Evolutionary conservation across 2,329 filamentous ascomycete genomes (phyloP).

Genomic region (Fusarium paranaense): DNA sequence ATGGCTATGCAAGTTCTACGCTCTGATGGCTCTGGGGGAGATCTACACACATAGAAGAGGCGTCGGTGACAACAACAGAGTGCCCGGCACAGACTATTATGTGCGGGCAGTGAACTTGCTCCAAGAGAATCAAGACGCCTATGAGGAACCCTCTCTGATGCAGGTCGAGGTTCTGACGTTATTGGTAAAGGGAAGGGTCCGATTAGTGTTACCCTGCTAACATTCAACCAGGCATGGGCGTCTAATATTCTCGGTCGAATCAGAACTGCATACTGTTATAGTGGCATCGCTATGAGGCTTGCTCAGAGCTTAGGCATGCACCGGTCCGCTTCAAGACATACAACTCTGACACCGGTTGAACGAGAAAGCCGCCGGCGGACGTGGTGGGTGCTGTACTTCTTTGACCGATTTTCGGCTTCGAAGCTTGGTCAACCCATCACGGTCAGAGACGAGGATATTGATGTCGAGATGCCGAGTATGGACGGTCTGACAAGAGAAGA

Average conservation of each 20-base stretch:
- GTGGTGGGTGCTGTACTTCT: slow-evolving; percentile 51
- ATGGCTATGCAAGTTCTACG: slow-evolving; percentile 58
- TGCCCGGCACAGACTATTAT: slow-evolving; percentile 59
- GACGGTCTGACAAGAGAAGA: slow-evolving; percentile 44
- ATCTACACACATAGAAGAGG: slow-evolving; percentile 55
- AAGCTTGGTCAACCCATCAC: slow-evolving; percentile 49
- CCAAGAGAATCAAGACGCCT: slow-evolving; percentile 49
- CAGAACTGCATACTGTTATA: slow-evolving; percentile 48
- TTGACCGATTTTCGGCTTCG: slow-evolving; percentile 48
- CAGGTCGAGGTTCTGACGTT: slow-evolving; percentile 56
- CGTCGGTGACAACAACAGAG: slow-evolving; percentile 39
- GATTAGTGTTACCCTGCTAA: not conserved
- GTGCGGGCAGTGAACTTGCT: slow-evolving; percentile 53
- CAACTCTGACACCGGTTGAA: slow-evolving; percentile 36
- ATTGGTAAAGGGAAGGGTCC: slow-evolving; percentile 2
- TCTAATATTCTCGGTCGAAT: slow-evolving; percentile 51
- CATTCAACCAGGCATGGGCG: slow-evolving; percentile 38
- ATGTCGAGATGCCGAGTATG: slow-evolving; percentile 48
- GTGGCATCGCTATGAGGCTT: slow-evolving; percentile 52
- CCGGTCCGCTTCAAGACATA: slow-evolving; percentile 43
- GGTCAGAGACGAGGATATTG: slow-evolving; percentile 48
- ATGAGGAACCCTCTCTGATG: slow-evolving; percentile 56
- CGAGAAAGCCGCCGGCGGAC: slow-evolving; percentile 43
- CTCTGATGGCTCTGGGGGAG: slow-evolving; percentile 57
- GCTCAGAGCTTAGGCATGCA: slow-evolving; percentile 57